These are phyloP conservation scores for Rubia tinctorum DNA, from an alignment of 305 asterid genomes.

Conservation along the genomic window DNA sequence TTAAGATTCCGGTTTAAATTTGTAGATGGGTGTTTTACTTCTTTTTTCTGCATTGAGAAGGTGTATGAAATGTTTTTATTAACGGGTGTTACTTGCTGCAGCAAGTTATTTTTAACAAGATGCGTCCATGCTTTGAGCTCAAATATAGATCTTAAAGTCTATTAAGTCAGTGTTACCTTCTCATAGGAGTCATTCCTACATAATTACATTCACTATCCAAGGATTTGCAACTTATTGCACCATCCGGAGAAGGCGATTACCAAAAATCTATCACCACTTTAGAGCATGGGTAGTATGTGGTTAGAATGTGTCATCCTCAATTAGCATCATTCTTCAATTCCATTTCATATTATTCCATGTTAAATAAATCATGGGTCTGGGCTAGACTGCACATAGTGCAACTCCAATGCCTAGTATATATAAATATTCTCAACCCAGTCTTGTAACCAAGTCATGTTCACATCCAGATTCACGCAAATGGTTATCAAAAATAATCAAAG, in stretches of 20 bases:
- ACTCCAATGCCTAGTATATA: no score
- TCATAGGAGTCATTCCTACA: slow-evolving; percentile 89
- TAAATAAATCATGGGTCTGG: no score
- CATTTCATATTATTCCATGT: no score
- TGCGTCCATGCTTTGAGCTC: slow-evolving; percentile 96
- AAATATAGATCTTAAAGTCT: slow-evolving; percentile 95
- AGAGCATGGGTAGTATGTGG: slow-evolving; percentile 79
- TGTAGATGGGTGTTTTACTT: neutral
- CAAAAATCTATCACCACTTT: slow-evolving; percentile 66
- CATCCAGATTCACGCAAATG: no score
- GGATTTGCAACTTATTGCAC: slow-evolving; percentile 80
- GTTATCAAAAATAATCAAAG: no score
- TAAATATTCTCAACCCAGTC: no score
- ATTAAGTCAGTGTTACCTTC: slow-evolving; percentile 97
- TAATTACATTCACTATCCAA: slow-evolving; percentile 84
- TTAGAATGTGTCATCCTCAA: no score
- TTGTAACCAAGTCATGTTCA: no score
- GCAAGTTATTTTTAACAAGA: slow-evolving; percentile 94
- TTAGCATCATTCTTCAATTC: no score
- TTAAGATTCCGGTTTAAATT: neutral
- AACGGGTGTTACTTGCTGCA: slow-evolving; percentile 42
- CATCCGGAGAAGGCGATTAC: slow-evolving; percentile 89
- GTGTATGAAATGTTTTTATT: slow-evolving; percentile 20
- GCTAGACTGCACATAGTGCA: no score
- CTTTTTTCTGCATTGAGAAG: neutral